Conservation (phyloP, 2,329 filamentous ascomycete genomes). For the Cladophialophora yegresii region DNA sequence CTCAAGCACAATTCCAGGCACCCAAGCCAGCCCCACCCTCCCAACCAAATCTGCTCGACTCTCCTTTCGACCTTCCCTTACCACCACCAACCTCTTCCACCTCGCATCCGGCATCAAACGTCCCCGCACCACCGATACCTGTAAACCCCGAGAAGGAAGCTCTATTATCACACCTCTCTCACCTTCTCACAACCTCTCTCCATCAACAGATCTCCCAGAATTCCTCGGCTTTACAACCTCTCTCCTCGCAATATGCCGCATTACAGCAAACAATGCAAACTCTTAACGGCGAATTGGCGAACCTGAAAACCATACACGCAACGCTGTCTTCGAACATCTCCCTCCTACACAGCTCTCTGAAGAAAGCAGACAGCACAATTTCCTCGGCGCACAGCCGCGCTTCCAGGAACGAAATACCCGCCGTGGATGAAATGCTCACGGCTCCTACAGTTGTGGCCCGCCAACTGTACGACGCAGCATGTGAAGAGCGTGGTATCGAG, state of each 20-base stretch:
- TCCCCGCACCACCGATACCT: conserved; percentile 80
- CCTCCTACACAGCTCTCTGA: conserved; percentile 74
- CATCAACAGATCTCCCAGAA: conserved; percentile 71
- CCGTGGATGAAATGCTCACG: conserved; percentile 88
- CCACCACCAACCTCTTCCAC: conserved; percentile 53
- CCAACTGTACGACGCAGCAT: conserved; percentile 84
- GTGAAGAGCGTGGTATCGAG: conserved; percentile 82
- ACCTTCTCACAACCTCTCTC: conserved; percentile 68
- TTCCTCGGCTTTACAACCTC: conserved; percentile 69
- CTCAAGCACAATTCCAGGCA: conserved; percentile 30
- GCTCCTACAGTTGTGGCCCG: conserved; percentile 90
- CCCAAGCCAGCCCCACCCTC: conserved; percentile 35
- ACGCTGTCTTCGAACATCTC: conserved; percentile 74
- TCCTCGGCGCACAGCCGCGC: conserved; percentile 66
- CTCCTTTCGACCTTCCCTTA: conserved; percentile 62
- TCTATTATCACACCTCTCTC: conserved; percentile 73
- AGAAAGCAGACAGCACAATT: conserved; percentile 76
- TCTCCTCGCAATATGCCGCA: conserved; percentile 76
- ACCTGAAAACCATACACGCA: conserved; percentile 69
- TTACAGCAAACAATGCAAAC: conserved; percentile 69
- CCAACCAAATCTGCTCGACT: conserved; percentile 61
- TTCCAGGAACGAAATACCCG: conserved; percentile 59
- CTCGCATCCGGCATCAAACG: conserved; percentile 44
- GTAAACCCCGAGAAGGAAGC: conserved; percentile 95
- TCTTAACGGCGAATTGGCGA: conserved; percentile 72